A percentile compares a stretch with the other conserved stretches of the same genome.
Evolutionary conservation across 805 yeast species (phyloP).

Genomic region (Ogataea degrootiae): DNA sequence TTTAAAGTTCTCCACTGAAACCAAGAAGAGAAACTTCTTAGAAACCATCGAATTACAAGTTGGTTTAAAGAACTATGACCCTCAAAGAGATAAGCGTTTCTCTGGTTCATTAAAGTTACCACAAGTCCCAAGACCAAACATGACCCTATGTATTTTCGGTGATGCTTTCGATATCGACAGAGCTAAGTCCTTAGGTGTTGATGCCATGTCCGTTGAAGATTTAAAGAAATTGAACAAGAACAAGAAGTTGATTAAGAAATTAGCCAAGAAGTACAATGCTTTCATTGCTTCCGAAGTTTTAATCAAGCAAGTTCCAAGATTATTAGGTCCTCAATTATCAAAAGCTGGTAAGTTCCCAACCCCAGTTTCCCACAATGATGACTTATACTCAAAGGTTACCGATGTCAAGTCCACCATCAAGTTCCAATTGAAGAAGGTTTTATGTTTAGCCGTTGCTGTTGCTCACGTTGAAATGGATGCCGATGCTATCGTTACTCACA

Average conservation of each 20-base stretch:
- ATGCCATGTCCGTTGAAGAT: constrained; percentile 99
- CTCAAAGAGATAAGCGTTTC: constrained; percentile 99
- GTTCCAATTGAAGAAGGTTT: constrained; percentile 99
- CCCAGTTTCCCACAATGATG: constrained; percentile 99
- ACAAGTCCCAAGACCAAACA: constrained; percentile 99
- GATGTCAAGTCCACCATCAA: constrained; percentile 99
- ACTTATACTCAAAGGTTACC: constrained; percentile 88
- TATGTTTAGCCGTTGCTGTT: constrained; percentile 98
- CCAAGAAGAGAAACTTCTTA: constrained; percentile 99
- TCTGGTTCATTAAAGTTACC: constrained; percentile 99
- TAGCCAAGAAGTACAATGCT: constrained; percentile 99
- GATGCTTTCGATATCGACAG: constrained; percentile 99
- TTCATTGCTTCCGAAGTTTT: constrained; percentile 98
- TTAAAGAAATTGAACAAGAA: constrained; percentile 99
- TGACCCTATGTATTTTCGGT: constrained; percentile 99
- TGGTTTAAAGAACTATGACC: constrained; percentile 99
- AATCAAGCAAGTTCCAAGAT: constrained; percentile 99
- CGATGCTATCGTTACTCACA: constrained; percentile 93
- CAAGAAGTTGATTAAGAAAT: constrained; percentile 99
- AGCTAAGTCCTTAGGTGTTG: constrained; percentile 98
- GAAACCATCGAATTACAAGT: constrained; percentile 99
- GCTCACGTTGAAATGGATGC: constrained; percentile 99
- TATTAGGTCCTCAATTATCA: constrained; percentile 99
- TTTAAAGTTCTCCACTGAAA: constrained; percentile 82
- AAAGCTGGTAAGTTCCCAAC: constrained; percentile 99